These are phyloP conservation scores for Carnegiea gigantea DNA, from an alignment of 179 eudicot genomes.

Conservation along the genomic window DNA sequence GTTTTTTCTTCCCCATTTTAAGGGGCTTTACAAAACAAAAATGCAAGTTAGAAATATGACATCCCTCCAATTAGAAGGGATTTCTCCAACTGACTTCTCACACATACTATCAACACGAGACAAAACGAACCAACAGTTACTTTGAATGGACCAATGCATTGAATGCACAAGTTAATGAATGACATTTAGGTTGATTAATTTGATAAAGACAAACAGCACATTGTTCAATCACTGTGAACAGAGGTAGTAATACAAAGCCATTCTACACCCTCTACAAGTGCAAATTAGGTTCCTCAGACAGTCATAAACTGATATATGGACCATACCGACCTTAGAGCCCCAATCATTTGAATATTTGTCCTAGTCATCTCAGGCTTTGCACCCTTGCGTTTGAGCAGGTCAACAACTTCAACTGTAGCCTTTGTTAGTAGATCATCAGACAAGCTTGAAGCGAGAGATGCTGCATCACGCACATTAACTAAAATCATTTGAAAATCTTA, in stretches of 20 bases:
- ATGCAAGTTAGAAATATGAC: not conserved
- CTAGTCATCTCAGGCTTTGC: constrained; percentile 81
- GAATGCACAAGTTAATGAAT: not conserved
- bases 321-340: constrained; percentile 71
- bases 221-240: not conserved
- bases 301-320: constrained; percentile 9
- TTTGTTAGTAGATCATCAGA: constrained; percentile 95
- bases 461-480: constrained; percentile 42
- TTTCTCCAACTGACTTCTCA: not conserved
- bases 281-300: not conserved
- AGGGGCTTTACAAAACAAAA: not conserved
- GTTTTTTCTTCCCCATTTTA: not conserved
- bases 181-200: not conserved
- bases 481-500: constrained; percentile 8
- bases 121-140: not conserved
- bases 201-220: not conserved
- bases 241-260: not conserved
- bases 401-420: constrained; percentile 84
- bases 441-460: constrained; percentile 92
- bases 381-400: constrained; percentile 65
- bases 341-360: constrained; percentile 97
- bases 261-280: not conserved
- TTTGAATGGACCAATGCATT: not conserved
- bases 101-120: not conserved
- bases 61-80: not conserved